Percentiles rank a stretch among this genome's conserved stretches.
Evolutionary conservation across 73 alveolate genomes (phyloP).

Genomic region (Symbiodinium pilosum): DNA sequence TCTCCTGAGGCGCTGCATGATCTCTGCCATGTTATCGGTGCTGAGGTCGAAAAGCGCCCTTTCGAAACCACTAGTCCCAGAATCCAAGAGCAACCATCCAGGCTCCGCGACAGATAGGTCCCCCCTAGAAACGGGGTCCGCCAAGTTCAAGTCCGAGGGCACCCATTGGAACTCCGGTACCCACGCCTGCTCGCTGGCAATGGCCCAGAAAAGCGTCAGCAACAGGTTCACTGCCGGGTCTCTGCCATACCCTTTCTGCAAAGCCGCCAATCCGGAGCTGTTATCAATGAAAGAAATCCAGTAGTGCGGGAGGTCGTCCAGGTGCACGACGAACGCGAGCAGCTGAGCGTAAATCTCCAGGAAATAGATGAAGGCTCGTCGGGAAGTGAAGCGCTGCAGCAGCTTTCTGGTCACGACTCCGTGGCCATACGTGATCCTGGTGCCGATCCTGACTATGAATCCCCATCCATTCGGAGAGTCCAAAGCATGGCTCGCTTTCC

Average conservation of each 20-base stretch:
- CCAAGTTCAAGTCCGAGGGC: not conserved
- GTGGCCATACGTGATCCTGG: not conserved
- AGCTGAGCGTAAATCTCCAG: not conserved
- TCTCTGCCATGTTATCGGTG: too few species aligned
- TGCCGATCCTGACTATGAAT: not conserved
- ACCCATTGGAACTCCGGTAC: not conserved
- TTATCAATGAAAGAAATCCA: not conserved
- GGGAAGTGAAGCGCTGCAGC: not conserved
- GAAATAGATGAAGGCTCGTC: conserved; percentile 6
- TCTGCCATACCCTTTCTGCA: not conserved
- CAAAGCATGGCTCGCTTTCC: not conserved
- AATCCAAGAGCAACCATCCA: too few species aligned
- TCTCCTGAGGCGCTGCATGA: too few species aligned
- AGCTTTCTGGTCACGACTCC: not conserved
- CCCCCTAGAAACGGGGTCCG: not conserved
- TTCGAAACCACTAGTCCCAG: too few species aligned
- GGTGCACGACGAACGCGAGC: not conserved
- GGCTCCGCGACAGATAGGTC: not conserved
- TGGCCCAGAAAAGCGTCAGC: not conserved
- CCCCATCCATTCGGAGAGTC: conserved; percentile 6
- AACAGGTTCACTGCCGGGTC: not conserved
- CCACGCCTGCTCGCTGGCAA: not conserved
- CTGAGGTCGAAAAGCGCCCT: too few species aligned
- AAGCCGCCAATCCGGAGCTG: not conserved
- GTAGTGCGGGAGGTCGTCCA: not conserved